Conservation (phyloP, 208 protist genomes). For the Leishmania lainsoni region DNA sequence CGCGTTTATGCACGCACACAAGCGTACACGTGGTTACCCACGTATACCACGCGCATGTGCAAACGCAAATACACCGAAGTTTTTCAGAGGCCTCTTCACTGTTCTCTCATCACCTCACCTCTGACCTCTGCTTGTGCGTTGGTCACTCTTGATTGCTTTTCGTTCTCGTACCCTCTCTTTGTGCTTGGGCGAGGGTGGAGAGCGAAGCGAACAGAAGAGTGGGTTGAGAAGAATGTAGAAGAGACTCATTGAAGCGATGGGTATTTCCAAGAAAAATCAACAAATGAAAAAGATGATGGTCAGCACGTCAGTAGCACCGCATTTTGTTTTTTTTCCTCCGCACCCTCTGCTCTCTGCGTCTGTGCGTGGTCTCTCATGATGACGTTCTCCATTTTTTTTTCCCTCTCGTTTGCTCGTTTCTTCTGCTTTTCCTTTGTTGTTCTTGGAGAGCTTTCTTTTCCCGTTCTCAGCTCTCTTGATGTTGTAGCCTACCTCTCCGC, state of each 20-base stretch:
- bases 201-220: conserved; percentile 1
- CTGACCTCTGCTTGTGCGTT: neutral
- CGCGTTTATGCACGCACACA: neutral
- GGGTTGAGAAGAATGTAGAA: neutral
- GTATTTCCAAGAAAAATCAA: neutral
- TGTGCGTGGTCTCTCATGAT: neutral
- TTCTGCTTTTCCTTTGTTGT: conserved; percentile 14
- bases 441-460: conserved; percentile 7
- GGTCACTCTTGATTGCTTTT: conserved; percentile 10
- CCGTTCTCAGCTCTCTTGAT: neutral
- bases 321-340: neutral
- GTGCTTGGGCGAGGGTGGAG: neutral
- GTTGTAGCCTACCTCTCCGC: neutral
- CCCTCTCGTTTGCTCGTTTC: neutral
- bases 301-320: neutral
- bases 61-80: neutral
- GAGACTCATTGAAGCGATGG: neutral
- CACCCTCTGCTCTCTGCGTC: neutral
- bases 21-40: neutral
- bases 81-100: neutral
- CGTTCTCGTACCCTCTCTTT: neutral
- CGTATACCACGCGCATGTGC: neutral
- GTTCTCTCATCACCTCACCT: neutral
- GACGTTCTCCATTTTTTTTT: conserved; percentile 12
- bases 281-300: neutral